A percentile compares a stretch with the other conserved stretches of the same genome.
Evolutionary conservation across 1,284 basidiomycete species (phyloP).

Genomic region (Ganoderma leucocontextum): DNA sequence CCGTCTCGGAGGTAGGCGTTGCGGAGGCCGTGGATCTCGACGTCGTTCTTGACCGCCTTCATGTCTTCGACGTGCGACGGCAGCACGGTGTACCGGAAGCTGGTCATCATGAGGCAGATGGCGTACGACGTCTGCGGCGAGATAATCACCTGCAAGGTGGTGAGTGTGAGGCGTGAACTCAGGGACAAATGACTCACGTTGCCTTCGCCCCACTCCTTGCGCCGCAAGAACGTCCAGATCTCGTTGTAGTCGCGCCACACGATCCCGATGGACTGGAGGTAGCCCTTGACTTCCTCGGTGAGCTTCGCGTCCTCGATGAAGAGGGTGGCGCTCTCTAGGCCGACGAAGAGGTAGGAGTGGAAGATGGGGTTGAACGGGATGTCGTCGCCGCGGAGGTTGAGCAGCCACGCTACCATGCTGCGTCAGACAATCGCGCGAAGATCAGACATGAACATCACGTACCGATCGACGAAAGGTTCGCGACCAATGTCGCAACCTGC

Average conservation of each 20-base stretch:
- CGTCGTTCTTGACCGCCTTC: constrained; percentile 90
- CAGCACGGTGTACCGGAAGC: constrained; percentile 75
- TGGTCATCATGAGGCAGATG: constrained; percentile 81
- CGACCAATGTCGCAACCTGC: constrained; percentile 72
- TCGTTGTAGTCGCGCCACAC: constrained; percentile 78
- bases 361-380: constrained; percentile 91
- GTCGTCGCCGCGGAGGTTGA: constrained; percentile 88
- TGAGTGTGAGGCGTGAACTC: background rate
- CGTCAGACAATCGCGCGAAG: background rate
- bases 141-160: constrained; percentile 61
- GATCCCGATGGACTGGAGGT: constrained; percentile 69
- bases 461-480: constrained; percentile 72
- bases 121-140: constrained; percentile 78
- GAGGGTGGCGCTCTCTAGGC: constrained; percentile 64
- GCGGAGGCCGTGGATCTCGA: constrained; percentile 85
- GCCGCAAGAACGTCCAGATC: constrained; percentile 80
- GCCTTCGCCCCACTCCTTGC: constrained; percentile 78
- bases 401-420: constrained; percentile 67
- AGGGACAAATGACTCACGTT: constrained; percentile 53
- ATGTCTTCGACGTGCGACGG: constrained; percentile 78
- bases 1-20: constrained; percentile 92
- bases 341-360: constrained; percentile 84
- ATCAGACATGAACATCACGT: constrained; percentile 30
- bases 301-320: constrained; percentile 77
- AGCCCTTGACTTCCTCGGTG: constrained; percentile 58